A percentile compares a stretch with the other conserved stretches of the same genome.
phyloP scores from a whole-genome alignment of 2,329 filamentous ascomycete species.

The Talaromyces sp. region DNA sequence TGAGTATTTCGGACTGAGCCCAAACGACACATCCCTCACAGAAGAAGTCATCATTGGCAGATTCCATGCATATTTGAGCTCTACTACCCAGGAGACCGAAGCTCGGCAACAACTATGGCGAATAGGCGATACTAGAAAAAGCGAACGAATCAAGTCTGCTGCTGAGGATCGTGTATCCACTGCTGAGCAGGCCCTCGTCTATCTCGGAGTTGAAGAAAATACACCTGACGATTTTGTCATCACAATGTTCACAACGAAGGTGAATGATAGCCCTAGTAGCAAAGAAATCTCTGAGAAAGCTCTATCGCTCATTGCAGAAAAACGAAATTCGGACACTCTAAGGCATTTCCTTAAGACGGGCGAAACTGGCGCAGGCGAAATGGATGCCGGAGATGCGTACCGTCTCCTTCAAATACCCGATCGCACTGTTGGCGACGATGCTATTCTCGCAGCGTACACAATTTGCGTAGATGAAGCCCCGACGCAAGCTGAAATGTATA shows the following conservation, averaged over 20 bases:
- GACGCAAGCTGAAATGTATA: slow-evolving; percentile 43
- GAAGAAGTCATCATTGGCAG: slow-evolving; percentile 61
- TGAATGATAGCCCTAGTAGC: slow-evolving; percentile 51
- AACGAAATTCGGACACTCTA: slow-evolving; percentile 54
- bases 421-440: slow-evolving; percentile 49
- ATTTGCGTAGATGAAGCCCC: slow-evolving; percentile 46
- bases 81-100: slow-evolving; percentile 55
- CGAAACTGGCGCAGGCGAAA: slow-evolving; percentile 47
- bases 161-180: slow-evolving; percentile 59
- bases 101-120: slow-evolving; percentile 55
- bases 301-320: slow-evolving; percentile 56
- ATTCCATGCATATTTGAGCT: slow-evolving; percentile 57
- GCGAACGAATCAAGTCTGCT: slow-evolving; percentile 55
- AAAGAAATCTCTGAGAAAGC: slow-evolving; percentile 53
- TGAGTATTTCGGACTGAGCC: slow-evolving; percentile 54
- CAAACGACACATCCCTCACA: slow-evolving; percentile 43
- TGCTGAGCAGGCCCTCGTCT: slow-evolving; percentile 61
- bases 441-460: slow-evolving; percentile 49
- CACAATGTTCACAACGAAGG: slow-evolving; percentile 56
- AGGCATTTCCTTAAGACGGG: slow-evolving; percentile 53
- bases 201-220: slow-evolving; percentile 51
- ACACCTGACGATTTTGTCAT: slow-evolving; percentile 57
- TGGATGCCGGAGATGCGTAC: slow-evolving; percentile 55
- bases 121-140: slow-evolving; percentile 58
- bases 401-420: slow-evolving; percentile 51